phyloP scores from a whole-genome alignment of 148 eudicot species.

The Silene conica region DNA sequence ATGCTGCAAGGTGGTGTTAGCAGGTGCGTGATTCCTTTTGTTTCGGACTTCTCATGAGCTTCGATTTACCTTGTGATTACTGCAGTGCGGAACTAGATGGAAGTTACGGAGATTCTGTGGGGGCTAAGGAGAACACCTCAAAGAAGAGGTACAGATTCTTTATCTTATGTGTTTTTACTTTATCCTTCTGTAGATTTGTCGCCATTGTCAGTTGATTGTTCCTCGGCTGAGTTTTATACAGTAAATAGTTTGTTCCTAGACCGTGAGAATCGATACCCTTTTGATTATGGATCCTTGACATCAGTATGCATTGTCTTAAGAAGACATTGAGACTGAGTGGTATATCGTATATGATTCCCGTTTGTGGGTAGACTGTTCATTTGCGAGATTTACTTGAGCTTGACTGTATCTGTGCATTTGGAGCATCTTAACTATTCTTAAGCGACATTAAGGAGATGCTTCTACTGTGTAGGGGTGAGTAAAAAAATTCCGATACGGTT shows the following conservation, averaged over 20 bases:
- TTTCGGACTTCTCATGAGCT: neutral
- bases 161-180: neutral
- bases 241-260: neutral
- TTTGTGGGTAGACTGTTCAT: neutral
- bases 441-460: neutral
- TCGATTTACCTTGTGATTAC: conserved; percentile 11
- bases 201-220: neutral
- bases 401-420: neutral
- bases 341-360: neutral
- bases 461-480: neutral
- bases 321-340: neutral
- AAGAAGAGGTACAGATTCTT: conserved; percentile 59
- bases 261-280: conserved; percentile 1
- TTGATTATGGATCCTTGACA: neutral
- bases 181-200: neutral
- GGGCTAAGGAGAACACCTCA: conserved; percentile 49
- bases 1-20: too few species aligned
- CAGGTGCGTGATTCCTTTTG: neutral
- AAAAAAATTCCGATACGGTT: too few species aligned
- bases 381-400: neutral
- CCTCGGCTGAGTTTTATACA: neutral
- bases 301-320: neutral
- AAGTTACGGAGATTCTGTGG: conserved; percentile 51
- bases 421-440: conserved; percentile 16
- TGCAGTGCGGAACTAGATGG: conserved; percentile 63